These are phyloP conservation scores for Linum usitatissimum DNA, from an alignment of 345 rosid genomes.

Conservation along the genomic window DNA sequence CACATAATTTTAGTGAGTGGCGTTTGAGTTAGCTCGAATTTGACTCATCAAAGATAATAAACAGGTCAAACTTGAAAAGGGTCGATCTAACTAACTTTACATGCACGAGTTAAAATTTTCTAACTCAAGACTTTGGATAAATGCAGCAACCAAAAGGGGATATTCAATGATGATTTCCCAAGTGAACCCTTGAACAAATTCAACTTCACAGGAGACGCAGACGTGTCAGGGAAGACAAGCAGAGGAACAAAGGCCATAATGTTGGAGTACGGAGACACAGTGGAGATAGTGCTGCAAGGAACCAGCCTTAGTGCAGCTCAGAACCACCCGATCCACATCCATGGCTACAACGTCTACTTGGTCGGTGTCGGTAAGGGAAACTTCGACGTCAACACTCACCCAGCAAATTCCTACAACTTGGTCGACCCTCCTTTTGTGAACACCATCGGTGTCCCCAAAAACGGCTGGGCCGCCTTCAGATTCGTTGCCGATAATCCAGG, in stretches of 20 bases:
- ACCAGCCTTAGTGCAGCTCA: slow-evolving; percentile 20
- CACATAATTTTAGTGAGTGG: no score
- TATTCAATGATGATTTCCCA: slow-evolving; percentile 20
- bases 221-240: not conserved
- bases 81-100: no score
- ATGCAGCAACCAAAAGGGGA: slow-evolving; percentile 13
- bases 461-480: slow-evolving; percentile 27
- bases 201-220: slow-evolving; percentile 26
- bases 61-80: no score
- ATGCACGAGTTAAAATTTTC: no score
- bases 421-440: slow-evolving; percentile 30
- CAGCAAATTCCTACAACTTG: slow-evolving; percentile 21
- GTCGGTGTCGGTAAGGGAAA: slow-evolving; percentile 32
- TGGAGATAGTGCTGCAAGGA: slow-evolving; percentile 35
- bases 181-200: slow-evolving; percentile 9
- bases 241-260: slow-evolving; percentile 22
- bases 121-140: not conserved
- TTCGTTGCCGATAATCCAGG: slow-evolving; percentile 28
- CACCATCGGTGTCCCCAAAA: slow-evolving; percentile 22
- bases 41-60: no score
- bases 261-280: slow-evolving; percentile 24
- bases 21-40: no score
- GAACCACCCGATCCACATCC: slow-evolving; percentile 39
- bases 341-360: slow-evolving; percentile 35
- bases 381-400: slow-evolving; percentile 20